Conservation (phyloP, 371 early-diverging fungal genomes). For the Chytridiales sp. region DNA sequence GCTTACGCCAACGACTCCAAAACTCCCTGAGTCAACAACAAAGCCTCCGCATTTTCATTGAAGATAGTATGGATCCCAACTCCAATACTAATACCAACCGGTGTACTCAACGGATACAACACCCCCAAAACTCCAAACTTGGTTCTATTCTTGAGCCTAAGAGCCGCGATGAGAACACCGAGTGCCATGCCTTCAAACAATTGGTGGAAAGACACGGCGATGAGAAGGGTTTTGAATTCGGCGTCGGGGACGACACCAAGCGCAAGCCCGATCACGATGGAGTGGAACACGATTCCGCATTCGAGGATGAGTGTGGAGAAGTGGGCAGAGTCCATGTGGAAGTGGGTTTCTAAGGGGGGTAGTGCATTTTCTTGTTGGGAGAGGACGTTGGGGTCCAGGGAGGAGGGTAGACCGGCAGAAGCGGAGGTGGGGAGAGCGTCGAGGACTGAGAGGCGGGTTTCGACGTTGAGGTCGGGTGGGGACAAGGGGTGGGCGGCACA, state of each 20-base stretch:
- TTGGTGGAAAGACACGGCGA: slow-evolving; percentile 88
- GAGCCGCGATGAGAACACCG: slow-evolving; percentile 66
- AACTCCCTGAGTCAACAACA: slow-evolving; percentile 69
- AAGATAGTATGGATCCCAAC: slow-evolving; percentile 61
- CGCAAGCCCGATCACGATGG: slow-evolving; percentile 80
- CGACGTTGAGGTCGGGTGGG: not conserved
- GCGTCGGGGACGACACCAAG: slow-evolving; percentile 68
- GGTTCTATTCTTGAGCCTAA: slow-evolving; percentile 4
- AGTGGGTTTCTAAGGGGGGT: not conserved
- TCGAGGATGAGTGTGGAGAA: slow-evolving; percentile 66
- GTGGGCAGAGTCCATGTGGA: not conserved
- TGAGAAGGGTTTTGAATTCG: slow-evolving; percentile 70
- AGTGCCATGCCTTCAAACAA: slow-evolving; percentile 87
- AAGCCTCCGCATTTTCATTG: slow-evolving; percentile 51
- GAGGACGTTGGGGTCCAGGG: not conserved
- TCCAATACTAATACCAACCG: slow-evolving; percentile 76
- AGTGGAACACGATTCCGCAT: slow-evolving; percentile 80
- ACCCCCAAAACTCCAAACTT: slow-evolving; percentile 44
- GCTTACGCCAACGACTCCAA: slow-evolving; percentile 57
- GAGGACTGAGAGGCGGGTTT: not conserved
- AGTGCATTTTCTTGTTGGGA: not conserved
- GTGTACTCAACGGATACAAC: slow-evolving; percentile 66
- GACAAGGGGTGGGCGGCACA: too few species aligned
- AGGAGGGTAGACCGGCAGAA: not conserved
- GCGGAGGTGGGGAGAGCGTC: not conserved